Base-by-base conservation (phyloP, 257 asterid species). In the Solanum rostratum region DNA sequence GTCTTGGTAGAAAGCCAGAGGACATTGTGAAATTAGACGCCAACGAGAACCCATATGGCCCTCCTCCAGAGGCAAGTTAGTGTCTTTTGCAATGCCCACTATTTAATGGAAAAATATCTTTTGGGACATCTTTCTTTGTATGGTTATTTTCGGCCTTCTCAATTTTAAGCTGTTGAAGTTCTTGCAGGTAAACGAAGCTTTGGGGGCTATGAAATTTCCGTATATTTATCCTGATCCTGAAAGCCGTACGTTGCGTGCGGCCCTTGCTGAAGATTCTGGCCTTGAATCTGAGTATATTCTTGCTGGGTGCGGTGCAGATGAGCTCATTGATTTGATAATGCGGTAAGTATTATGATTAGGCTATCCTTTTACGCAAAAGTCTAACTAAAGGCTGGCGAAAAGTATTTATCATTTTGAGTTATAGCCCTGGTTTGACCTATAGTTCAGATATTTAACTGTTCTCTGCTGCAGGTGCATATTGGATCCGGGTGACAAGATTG, bases 271-370 rank as follows among this genome's bases (percentile, higher is more conserved):
- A 86, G 99, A 96, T 90, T 95, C 98, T 83, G 98, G 98, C 83
- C 92, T 96, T 85, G 99, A 89, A 89, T 90, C 98, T 87, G 98
- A 97, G 24, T 90, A 97, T 84, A 93, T 97, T 88, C 93, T 97
- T 59, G 98, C 85, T 53, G 98, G 98, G 11, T 97, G 98, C 88
- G 99, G 99, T 88, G 99, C 99, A 54, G 98, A 97, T 89, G 99
- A 97, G 87, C 94, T 97, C 39, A 95, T 97, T 87, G 99, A 97
- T 90, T 89, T 97, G 91, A 93, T 95, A 84, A 97, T 97, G 98
- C 92, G 99, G 98, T 95, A 65, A 69, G 89, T 81, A 78, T 54
- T n/a, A 63, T 86, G 43, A 74, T 45, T 62, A 8, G 45, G 16
- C 82, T 76, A 16, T 29, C 6, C 46, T 76, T 74, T 50, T 49